Conservation (phyloP, 257 asterid species). For the Capsicum chinense region DNA sequence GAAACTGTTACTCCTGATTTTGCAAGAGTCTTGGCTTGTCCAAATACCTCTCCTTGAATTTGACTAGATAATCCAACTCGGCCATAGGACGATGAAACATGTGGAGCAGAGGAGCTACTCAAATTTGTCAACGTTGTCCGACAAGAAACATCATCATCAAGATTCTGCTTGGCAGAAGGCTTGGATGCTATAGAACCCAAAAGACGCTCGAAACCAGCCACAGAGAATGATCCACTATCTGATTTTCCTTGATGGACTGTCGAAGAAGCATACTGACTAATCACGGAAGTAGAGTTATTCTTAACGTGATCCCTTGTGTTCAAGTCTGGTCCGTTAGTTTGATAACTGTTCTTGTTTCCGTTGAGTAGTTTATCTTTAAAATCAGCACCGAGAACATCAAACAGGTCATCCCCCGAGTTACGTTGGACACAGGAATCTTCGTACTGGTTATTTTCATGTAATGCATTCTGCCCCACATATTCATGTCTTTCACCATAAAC, state of each 20-base stretch:
- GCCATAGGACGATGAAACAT: slow-evolving; percentile 50
- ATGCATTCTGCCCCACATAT: slow-evolving; percentile 37
- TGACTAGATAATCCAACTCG: slow-evolving; percentile 50
- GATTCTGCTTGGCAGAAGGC: slow-evolving; percentile 39
- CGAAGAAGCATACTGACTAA: slow-evolving; percentile 46
- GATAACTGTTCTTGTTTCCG: slow-evolving; percentile 48
- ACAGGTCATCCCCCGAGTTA: slow-evolving; percentile 72
- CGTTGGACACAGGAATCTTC: slow-evolving; percentile 44
- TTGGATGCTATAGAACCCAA: slow-evolving; percentile 75
- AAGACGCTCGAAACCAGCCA: slow-evolving; percentile 56
- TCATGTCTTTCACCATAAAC: slow-evolving; percentile 45
- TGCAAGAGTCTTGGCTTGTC: slow-evolving; percentile 53
- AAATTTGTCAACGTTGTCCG: slow-evolving; percentile 54
- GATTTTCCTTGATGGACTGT: slow-evolving; percentile 49
- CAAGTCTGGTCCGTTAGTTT: slow-evolving; percentile 30
- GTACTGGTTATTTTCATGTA: slow-evolving; percentile 30
- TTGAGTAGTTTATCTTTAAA: slow-evolving; percentile 66
- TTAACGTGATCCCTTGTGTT: slow-evolving; percentile 34
- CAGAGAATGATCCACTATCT: slow-evolving; percentile 54
- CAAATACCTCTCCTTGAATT: slow-evolving; percentile 59
- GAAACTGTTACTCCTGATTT: slow-evolving; percentile 53
- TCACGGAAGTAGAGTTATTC: slow-evolving; percentile 35
- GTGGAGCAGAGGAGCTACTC: slow-evolving; percentile 55
- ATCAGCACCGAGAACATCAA: slow-evolving; percentile 83
- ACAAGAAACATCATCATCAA: slow-evolving; percentile 67